Evolutionary conservation across 139 green algal species (phyloP), one percentile per base, ranked within the genome.

Genomic region (Axilococcus clingmanii): DNA sequence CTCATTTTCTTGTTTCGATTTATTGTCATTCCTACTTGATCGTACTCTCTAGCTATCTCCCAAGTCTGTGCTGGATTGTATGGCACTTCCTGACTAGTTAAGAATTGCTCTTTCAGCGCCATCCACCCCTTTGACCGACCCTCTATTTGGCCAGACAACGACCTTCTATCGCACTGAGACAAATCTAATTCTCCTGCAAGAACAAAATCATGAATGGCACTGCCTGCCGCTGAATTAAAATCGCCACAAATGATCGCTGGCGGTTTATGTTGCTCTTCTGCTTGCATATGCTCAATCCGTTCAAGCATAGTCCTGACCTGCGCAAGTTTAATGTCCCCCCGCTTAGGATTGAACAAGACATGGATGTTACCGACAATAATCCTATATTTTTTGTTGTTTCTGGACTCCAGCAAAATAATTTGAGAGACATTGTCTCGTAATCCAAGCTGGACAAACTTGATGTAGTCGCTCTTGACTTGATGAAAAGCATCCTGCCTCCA

Each of bases 271-370:
- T 35, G 6, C 12, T 23, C 12, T 35, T 17, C 22, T 38, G 35
- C 8, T 25, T 40, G 42, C 33, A 77, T 54, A 27, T 46, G 54
- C 20, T 56, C 27, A 22, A 69, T 56, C 5, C 40, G 40, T 33
- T 77, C 44, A 34, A 82, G 20, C 55, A 83, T 23, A 1, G 49
- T 61, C 0, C 78, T 52, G 7, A 80, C 56, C 59, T 89, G 81
- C 0, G 64, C 81, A 52, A 90, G 57, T 68, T 93, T 93, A 9
- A 90, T 70, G 43, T 93, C 76, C 0, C 83, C 81, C 3, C 79
- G 63, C 44, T 82, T 75, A 11, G 87, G 87, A 48, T 92, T 88
- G 54, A 95, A 95, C 16, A 92, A 69, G 22, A 94, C 57, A 56
- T 95, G 87, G 3, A 79, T 88, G 65, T 87, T 91, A 38, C 59